Percentiles rank a stretch among this genome's conserved stretches.
Evolutionary conservation across 1,139 yeast species (phyloP).

Genomic region (Saccharomyces hybrid): DNA sequence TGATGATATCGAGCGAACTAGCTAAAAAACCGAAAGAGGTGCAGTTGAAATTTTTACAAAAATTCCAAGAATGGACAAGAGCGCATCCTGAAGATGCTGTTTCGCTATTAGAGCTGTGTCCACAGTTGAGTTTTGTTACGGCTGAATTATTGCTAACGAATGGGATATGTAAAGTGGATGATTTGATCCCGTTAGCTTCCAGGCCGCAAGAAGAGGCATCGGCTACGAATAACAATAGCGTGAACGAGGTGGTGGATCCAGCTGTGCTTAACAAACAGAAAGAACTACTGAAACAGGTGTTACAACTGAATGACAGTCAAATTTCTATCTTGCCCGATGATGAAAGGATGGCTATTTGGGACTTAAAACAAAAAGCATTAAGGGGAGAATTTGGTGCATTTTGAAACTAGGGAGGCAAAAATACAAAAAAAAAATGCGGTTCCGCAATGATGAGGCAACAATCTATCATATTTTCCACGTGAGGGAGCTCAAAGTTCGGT

Average conservation of each 20-base stretch:
- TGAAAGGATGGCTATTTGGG: slow-evolving; percentile 38
- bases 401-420: slow-evolving; percentile 1
- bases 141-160: slow-evolving; percentile 66
- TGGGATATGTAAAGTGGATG: slow-evolving; percentile 29
- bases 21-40: slow-evolving; percentile 35
- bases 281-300: slow-evolving; percentile 46
- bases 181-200: slow-evolving; percentile 29
- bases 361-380: slow-evolving; percentile 31
- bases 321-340: slow-evolving; percentile 52
- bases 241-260: slow-evolving; percentile 33
- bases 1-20: slow-evolving; percentile 53
- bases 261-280: slow-evolving; percentile 44
- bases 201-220: slow-evolving; percentile 6
- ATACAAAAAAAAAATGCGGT: slow-evolving; percentile 9
- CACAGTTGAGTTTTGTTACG: slow-evolving; percentile 74
- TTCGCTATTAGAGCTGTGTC: slow-evolving; percentile 57
- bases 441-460: background rate
- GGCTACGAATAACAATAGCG: slow-evolving; percentile 8
- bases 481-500: background rate
- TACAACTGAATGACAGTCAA: slow-evolving; percentile 58
- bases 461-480: background rate
- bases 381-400: slow-evolving; percentile 30
- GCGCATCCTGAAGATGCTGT: slow-evolving; percentile 59
- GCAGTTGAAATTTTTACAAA: slow-evolving; percentile 38
- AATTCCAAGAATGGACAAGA: slow-evolving; percentile 56